These are phyloP conservation scores for Chaetomium sp. DNA, from an alignment of 2,329 filamentous ascomycete genomes.

Conservation along the genomic window DNA sequence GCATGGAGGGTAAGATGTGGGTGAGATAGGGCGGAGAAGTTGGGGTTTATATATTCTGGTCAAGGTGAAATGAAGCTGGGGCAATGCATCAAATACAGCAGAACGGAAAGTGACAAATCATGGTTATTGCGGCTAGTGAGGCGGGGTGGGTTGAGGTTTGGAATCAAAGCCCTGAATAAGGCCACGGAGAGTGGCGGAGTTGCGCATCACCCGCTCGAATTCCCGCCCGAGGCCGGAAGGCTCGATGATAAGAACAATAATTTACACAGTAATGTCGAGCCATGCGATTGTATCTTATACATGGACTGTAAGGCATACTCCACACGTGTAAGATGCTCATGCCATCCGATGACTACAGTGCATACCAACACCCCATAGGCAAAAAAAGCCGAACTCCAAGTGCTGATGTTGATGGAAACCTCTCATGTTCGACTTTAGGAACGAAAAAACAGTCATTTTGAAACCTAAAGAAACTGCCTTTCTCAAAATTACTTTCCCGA, in stretches of 20 bases:
- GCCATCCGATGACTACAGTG: too few species aligned
- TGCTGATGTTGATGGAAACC: too few species aligned
- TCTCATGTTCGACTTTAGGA: too few species aligned
- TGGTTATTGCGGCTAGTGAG: neutral
- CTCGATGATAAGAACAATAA: neutral
- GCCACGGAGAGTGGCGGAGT: neutral
- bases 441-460: too few species aligned
- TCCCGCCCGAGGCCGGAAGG: neutral
- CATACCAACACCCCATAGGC: too few species aligned
- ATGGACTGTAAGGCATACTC: too few species aligned
- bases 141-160: conserved; percentile 15
- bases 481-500: too few species aligned
- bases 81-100: conserved; percentile 6
- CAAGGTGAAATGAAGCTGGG: neutral
- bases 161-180: conserved; percentile 11
- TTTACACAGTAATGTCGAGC: neutral
- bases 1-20: conserved; percentile 46
- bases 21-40: conserved; percentile 10
- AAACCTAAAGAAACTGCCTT: too few species aligned
- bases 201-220: neutral
- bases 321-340: too few species aligned
- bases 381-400: too few species aligned
- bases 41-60: conserved; percentile 7
- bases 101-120: conserved; percentile 22
- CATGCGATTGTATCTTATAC: neutral